Percentiles rank a stretch among this genome's conserved stretches.
Evolutionary conservation across 2,329 filamentous ascomycete species (phyloP).

Genomic region (Tolypocladium album): DNA sequence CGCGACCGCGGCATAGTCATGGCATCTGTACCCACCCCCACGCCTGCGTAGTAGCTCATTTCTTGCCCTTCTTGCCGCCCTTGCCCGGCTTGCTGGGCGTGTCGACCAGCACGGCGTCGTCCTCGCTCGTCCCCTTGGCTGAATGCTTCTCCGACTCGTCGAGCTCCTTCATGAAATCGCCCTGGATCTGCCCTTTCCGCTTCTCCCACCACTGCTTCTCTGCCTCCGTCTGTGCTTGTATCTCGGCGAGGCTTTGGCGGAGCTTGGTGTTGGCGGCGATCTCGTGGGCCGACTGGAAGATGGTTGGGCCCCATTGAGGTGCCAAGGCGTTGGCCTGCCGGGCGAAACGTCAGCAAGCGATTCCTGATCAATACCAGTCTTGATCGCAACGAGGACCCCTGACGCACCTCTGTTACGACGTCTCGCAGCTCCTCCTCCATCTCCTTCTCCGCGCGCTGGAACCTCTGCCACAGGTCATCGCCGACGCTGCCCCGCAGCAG

Average conservation of each 20-base stretch:
- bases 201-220: constrained; percentile 94
- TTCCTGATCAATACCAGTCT: not conserved
- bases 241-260: constrained; percentile 62
- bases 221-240: constrained; percentile 57
- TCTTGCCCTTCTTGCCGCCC: constrained; percentile 46
- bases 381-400: no score
- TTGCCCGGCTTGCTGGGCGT: constrained; percentile 25
- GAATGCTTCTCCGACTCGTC: constrained; percentile 47
- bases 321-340: constrained; percentile 77
- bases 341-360: not conserved
- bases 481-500: constrained; percentile 87
- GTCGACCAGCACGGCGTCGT: constrained; percentile 63
- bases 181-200: constrained; percentile 61
- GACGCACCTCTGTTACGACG: constrained; percentile 75
- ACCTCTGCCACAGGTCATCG: constrained; percentile 91
- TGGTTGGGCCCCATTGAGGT: constrained; percentile 82
- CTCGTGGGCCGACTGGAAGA: constrained; percentile 97
- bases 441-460: constrained; percentile 87
- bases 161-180: constrained; percentile 76
- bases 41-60: constrained; percentile 8
- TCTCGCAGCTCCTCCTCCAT: constrained; percentile 94
- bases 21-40: not conserved
- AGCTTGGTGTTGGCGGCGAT: constrained; percentile 78
- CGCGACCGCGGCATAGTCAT: not conserved
- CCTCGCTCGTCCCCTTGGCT: constrained; percentile 23